A percentile compares a stretch with the other conserved stretches of the same genome.
Evolutionary conservation across 148 eudicot genomes (phyloP).

Genomic region (Chenopodium formosanum): DNA sequence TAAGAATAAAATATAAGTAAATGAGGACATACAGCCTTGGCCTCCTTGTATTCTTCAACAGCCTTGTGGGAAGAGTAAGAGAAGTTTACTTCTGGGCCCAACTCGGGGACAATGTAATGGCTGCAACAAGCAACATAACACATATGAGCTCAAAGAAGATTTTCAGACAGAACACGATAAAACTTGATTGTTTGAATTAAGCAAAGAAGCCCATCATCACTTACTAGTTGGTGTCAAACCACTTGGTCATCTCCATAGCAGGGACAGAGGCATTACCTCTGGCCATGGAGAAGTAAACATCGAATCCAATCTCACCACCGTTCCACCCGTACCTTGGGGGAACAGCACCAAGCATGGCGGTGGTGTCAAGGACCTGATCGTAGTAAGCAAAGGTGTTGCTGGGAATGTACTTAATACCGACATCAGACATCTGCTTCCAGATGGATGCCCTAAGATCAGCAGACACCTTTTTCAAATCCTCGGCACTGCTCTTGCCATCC

Average conservation of each 20-base stretch:
- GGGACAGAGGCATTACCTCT: constrained; percentile 87
- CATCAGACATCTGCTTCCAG: constrained; percentile 85
- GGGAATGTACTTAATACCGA: constrained; percentile 78
- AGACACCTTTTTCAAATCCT: constrained; percentile 73
- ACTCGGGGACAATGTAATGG: constrained; percentile 90
- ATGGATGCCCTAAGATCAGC: constrained; percentile 72
- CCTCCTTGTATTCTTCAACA: constrained; percentile 73
- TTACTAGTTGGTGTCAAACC: constrained; percentile 99
- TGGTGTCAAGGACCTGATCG: constrained; percentile 80
- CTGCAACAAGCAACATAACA: constrained; percentile 31
- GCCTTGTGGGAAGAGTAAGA: constrained; percentile 84
- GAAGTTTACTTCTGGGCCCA: constrained; percentile 73
- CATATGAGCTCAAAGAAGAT: constrained; percentile 11
- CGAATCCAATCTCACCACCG: constrained; percentile 80
- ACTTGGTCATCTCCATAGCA: constrained; percentile 98
- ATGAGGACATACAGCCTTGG: constrained; percentile 58
- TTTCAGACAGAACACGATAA: neutral
- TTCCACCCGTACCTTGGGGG: constrained; percentile 71
- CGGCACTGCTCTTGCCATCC: constrained; percentile 81
- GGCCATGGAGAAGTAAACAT: constrained; percentile 83
- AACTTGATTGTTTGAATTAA: neutral
- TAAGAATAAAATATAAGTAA: neutral
- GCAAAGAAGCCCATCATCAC: constrained; percentile 25
- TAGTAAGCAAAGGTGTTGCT: constrained; percentile 87
- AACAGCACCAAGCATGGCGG: constrained; percentile 87